Conservation (phyloP, 345 rosid genomes). For the Carallia pectinifolia region DNA sequence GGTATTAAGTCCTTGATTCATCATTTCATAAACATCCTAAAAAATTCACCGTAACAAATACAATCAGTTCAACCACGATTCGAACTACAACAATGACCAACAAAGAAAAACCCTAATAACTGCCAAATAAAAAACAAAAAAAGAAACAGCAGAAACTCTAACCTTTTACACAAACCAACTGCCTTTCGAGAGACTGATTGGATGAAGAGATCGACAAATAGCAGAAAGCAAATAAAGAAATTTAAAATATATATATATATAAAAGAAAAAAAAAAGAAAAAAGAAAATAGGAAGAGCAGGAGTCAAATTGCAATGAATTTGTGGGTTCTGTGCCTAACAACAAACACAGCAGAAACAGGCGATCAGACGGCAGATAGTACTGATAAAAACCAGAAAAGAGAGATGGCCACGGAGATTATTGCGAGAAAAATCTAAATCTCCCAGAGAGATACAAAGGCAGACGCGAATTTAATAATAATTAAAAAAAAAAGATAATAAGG, state of each 20-base stretch:
- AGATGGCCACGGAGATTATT: no score
- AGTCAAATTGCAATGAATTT: no score
- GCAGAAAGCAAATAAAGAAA: slow-evolving; percentile 11
- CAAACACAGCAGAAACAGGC: background rate
- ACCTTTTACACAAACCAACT: slow-evolving; percentile 13
- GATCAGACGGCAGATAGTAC: background rate
- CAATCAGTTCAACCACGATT: background rate
- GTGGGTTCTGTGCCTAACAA: background rate
- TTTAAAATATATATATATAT: slow-evolving; percentile 6
- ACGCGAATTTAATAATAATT: no score
- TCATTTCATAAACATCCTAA: slow-evolving; percentile 53
- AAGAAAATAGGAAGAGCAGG: background rate
- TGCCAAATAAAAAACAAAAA: background rate
- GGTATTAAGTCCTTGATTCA: slow-evolving; percentile 74
- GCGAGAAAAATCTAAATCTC: no score
- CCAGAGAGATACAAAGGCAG: no score
- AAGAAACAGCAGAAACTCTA: background rate
- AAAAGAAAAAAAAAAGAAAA: slow-evolving; percentile 14
- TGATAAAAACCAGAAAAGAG: no score
- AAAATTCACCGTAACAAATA: slow-evolving; percentile 9
- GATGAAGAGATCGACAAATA: slow-evolving; percentile 9
- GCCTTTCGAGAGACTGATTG: background rate
- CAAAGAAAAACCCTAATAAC: slow-evolving; percentile 39
- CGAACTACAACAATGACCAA: background rate
- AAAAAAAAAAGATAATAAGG: no score